These are phyloP conservation scores for Claviceps humidiphila DNA, from an alignment of 2,329 filamentous ascomycete species.

Conservation along the genomic window DNA sequence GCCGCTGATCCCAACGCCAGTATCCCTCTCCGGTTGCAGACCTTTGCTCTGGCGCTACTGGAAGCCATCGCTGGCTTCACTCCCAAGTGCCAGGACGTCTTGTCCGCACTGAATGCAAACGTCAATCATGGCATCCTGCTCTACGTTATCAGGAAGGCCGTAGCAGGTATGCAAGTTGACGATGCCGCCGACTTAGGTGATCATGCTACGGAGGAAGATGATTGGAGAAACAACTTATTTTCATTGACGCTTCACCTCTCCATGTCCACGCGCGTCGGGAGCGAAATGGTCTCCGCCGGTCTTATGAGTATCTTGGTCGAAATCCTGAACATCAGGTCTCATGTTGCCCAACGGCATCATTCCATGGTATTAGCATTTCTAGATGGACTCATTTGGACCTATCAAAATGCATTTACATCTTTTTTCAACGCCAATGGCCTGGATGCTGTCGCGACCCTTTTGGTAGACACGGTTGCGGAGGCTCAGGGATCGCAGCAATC, in stretches of 20 bases:
- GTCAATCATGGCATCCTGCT: constrained; percentile 93
- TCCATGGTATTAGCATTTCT: constrained; percentile 76
- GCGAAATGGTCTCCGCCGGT: constrained; percentile 77
- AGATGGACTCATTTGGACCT: constrained; percentile 74
- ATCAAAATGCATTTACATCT: constrained; percentile 71
- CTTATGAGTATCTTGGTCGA: constrained; percentile 84
- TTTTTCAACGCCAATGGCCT: constrained; percentile 74
- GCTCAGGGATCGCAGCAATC: constrained; percentile 53
- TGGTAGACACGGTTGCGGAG: constrained; percentile 62
- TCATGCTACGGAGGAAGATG: constrained; percentile 56
- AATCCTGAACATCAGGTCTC: constrained; percentile 69
- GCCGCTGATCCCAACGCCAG: constrained; percentile 53
- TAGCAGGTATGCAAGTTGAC: constrained; percentile 61
- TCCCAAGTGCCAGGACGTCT: constrained; percentile 65
- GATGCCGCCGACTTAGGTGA: constrained; percentile 39
- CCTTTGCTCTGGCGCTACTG: constrained; percentile 65
- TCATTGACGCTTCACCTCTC: constrained; percentile 75
- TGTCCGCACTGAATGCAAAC: constrained; percentile 83
- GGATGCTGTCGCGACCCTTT: constrained; percentile 78
- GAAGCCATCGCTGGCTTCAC: constrained; percentile 77
- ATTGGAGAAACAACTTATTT: constrained; percentile 85
- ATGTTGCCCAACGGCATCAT: constrained; percentile 70
- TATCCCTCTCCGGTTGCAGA: constrained; percentile 67
- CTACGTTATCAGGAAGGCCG: constrained; percentile 82
- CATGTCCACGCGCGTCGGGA: constrained; percentile 58